Percentiles rank a stretch among this genome's conserved stretches.
These are phyloP conservation scores for Salix dunnii DNA, from an alignment of 345 rosid genomes.

Conservation along the genomic window DNA sequence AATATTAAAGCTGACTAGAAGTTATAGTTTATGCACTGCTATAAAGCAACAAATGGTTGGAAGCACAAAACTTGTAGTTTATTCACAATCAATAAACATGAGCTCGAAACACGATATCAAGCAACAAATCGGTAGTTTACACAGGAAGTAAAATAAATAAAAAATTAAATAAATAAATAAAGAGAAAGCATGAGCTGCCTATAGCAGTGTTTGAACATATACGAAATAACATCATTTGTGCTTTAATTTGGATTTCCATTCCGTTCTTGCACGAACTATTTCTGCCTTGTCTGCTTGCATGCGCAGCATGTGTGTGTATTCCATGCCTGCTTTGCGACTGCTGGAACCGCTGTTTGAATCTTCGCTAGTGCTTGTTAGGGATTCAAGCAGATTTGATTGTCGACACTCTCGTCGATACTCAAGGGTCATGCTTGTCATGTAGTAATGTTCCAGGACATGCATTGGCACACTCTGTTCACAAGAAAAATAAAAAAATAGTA, in stretches of 20 bases:
- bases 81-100: background rate
- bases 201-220: background rate
- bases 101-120: background rate
- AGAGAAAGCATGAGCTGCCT: background rate
- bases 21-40: background rate
- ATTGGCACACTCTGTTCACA: conserved; percentile 18
- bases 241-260: conserved; percentile 43
- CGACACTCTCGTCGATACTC: conserved; percentile 25
- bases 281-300: conserved; percentile 52
- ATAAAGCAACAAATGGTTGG: background rate
- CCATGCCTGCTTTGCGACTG: conserved; percentile 31
- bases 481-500: background rate
- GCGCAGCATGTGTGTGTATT: conserved; percentile 47
- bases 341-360: conserved; percentile 14
- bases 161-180: background rate
- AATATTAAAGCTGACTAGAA: no score
- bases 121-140: background rate
- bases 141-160: background rate
- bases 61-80: background rate
- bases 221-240: background rate
- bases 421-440: conserved; percentile 20
- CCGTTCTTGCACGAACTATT: conserved; percentile 52
- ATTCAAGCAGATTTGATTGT: conserved; percentile 20
- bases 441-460: conserved; percentile 21
- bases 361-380: conserved; percentile 15